Evolutionary conservation across 768 basidiomycete species (phyloP), one percentile per base, ranked within the genome.

Genomic region (Brasilioporus rufonigricans): DNA sequence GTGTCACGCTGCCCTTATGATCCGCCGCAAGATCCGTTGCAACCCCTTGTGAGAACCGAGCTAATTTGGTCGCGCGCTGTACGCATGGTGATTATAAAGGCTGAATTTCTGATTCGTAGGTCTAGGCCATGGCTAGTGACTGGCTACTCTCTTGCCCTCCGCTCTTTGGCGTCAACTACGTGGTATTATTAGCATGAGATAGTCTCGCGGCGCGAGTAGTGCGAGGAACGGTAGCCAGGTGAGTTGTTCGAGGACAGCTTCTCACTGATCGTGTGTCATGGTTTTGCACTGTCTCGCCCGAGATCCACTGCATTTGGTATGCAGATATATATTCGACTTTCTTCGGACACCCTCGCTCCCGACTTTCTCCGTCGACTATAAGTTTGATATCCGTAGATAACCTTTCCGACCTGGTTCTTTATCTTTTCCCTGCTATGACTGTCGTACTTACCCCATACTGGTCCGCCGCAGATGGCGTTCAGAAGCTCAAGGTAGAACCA

Each of bases 391-490:
- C n/a, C 41, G 19, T 35, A 19, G 18, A 32, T 21, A 13, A 13
- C 47, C 23, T 44, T 16, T 14, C 39, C 38, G 19, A 7, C 31
- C 19, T 39, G 24, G 46, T 16, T 2, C 3, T 32, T 24, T n/a
- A 12, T 23, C 21, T 29, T 10, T 29, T 12, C 16, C 38, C 21
- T 27, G 27, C 48, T 7, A 84, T 85, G 84, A 82, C 84, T 8
- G 74, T 83, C 59, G 69, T 83, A 46, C 80, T 91, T 56, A 89
- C 83, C 31, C 89, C 88, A 13, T 86, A 85, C 75, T 86, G 80
- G 82, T 73, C 66, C 14, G 71, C 73, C 32, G 27, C 68, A 55
- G 80, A 87, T 62, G 88, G 86, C 50, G 76, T 81, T 53, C 88
- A 89, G 62, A 88, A 80, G 69, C 80, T 91, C 64, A 87, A 80